Base-by-base conservation (phyloP, 2,329 filamentous ascomycete species). In the Gliomastix tumulicola region DNA sequence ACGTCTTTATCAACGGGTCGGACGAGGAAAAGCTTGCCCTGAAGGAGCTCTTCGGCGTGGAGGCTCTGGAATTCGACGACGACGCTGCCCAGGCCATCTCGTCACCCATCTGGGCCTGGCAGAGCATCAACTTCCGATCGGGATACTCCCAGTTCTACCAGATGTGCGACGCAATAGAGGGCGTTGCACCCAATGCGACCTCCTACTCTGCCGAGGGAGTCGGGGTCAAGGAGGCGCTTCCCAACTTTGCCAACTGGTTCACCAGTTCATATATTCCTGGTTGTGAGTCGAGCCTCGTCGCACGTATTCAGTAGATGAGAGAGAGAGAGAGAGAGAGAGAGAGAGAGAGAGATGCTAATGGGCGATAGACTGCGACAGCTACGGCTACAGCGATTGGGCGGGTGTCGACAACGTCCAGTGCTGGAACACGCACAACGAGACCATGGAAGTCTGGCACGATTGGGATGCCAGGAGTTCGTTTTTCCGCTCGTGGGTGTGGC, bases 401-500 rank as follows among this genome's bases (percentile, higher is more conserved):
- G 59, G 58, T 39, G 46, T 57, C 3, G 46, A 56, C 36, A 65
- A 62, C 22, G n/a, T n/a, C n/a, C n/a, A n/a, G n/a, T n/a, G n/a
- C n/a, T n/a, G n/a, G n/a, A n/a, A n/a, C n/a, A n/a, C n/a, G n/a
- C n/a, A n/a, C n/a, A n/a, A n/a, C n/a, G n/a, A n/a, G n/a, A n/a
- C n/a, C n/a, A n/a, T n/a, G n/a, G n/a, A n/a, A n/a, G n/a, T n/a
- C n/a, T n/a, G n/a, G n/a, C n/a, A n/a, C n/a, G n/a, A n/a, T n/a
- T n/a, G n/a, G n/a, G n/a, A n/a, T n/a, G n/a, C n/a, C n/a, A n/a
- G n/a, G n/a, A n/a, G n/a, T n/a, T n/a, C n/a, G n/a, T n/a, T n/a
- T n/a, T n/a, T n/a, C n/a, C n/a, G n/a, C n/a, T n/a, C n/a, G n/a
- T 82, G 74, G 75, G 51, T 62, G 7, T 82, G 76, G 76, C 66